A percentile compares a stretch with the other conserved stretches of the same genome.
phyloP scores from a whole-genome alignment of 345 rosid species.

The Bretschneidera sinensis region DNA sequence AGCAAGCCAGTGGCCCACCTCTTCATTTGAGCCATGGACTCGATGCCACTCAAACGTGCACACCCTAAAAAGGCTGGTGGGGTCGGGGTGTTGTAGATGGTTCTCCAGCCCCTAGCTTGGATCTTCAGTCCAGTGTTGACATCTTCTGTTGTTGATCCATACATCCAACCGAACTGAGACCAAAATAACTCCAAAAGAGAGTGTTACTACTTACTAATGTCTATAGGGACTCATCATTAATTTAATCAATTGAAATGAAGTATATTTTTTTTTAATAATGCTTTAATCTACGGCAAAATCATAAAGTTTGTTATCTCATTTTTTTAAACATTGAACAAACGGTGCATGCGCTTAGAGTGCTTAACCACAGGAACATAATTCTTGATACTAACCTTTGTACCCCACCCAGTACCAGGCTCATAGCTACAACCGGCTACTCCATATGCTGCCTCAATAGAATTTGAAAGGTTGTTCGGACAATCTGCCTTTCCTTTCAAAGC shows the following conservation, averaged over 20 bases:
- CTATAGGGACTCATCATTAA: neutral
- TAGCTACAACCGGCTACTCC: slow-evolving; percentile 42
- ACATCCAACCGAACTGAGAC: slow-evolving; percentile 53
- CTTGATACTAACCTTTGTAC: slow-evolving; percentile 35
- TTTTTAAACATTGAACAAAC: too few species aligned
- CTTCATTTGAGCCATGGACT: slow-evolving; percentile 42
- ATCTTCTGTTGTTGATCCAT: slow-evolving; percentile 62
- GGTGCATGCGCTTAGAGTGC: too few species aligned
- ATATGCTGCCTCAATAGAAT: slow-evolving; percentile 30
- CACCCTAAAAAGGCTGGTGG: slow-evolving; percentile 62
- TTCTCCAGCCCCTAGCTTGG: slow-evolving; percentile 55
- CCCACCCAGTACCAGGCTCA: slow-evolving; percentile 51
- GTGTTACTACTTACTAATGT: too few species aligned
- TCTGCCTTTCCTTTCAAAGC: slow-evolving; percentile 40
- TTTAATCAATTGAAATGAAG: neutral
- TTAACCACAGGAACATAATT: too few species aligned
- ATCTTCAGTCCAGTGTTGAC: slow-evolving; percentile 42
- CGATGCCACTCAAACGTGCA: slow-evolving; percentile 35
- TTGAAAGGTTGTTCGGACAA: slow-evolving; percentile 3
- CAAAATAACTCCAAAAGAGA: too few species aligned
- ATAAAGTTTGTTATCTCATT: neutral
- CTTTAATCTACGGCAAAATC: too few species aligned
- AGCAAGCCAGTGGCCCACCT: slow-evolving; percentile 65
- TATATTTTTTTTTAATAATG: too few species aligned
- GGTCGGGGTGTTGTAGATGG: slow-evolving; percentile 19